Evolutionary conservation across 805 yeast species (phyloP).

Genomic region (Lachancea waltii): DNA sequence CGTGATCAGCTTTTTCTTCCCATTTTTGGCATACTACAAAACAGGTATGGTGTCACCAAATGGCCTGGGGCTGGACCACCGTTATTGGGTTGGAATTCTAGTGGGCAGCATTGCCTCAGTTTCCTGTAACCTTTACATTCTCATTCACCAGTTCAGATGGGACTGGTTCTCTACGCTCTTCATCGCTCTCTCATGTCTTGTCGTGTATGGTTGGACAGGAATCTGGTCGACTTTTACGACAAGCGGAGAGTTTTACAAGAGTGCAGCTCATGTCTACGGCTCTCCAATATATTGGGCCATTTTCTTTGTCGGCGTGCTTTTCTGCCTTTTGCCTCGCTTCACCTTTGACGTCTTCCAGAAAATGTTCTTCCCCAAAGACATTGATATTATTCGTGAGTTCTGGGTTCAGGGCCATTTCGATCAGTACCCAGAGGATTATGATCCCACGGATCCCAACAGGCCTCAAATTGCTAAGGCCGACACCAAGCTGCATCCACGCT

Average conservation of each 20-base stretch:
- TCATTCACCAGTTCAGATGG: slow-evolving; percentile 71
- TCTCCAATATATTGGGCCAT: slow-evolving; percentile 61
- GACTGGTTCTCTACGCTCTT: slow-evolving; percentile 64
- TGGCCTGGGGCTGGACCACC: slow-evolving; percentile 59
- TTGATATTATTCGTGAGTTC: slow-evolving; percentile 70
- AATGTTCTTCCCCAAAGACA: slow-evolving; percentile 54
- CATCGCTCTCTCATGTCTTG: slow-evolving; percentile 49
- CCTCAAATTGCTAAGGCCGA: slow-evolving; percentile 44
- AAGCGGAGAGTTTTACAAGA: slow-evolving; percentile 58
- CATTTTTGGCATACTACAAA: slow-evolving; percentile 47
- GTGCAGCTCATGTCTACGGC: slow-evolving; percentile 60
- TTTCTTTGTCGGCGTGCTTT: slow-evolving; percentile 53
- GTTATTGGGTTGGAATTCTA: slow-evolving; percentile 64
- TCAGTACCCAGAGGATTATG: slow-evolving; percentile 60
- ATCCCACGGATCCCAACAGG: slow-evolving; percentile 74
- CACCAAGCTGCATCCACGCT: slow-evolving; percentile 17
- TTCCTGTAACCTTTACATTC: slow-evolving; percentile 59
- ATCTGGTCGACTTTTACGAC: slow-evolving; percentile 56
- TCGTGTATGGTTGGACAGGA: slow-evolving; percentile 73
- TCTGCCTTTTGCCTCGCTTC: slow-evolving; percentile 64
- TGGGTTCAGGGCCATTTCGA: slow-evolving; percentile 59
- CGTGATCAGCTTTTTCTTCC: slow-evolving; percentile 64
- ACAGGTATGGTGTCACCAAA: slow-evolving; percentile 42
- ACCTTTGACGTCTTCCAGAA: slow-evolving; percentile 50
- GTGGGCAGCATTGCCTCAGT: slow-evolving; percentile 63